Evolutionary conservation across 352 stramenopile species (phyloP), one percentile per base, ranked within the genome.

Genomic region (Aphanomyces invadans): DNA sequence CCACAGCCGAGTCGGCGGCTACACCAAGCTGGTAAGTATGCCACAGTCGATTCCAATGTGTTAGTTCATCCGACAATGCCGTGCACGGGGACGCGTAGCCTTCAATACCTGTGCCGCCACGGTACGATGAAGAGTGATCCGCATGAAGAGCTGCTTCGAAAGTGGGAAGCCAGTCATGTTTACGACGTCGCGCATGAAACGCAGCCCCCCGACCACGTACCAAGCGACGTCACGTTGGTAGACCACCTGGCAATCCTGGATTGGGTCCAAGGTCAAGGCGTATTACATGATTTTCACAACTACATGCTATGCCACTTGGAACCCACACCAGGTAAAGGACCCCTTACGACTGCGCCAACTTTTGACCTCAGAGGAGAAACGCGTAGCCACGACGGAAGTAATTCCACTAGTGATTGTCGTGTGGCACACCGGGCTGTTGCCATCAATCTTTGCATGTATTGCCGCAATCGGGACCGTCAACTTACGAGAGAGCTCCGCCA

Each of bases 141-240:
- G 10, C 11, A 36, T 26, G 55, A 45, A 32, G n/a, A 57, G 11
- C 31, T 42, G 25, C 46, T 87, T 21, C 46, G 77, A 4, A 63
- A 74, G 51, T 82, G 78, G 78, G 78, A 87, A 49, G 26, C 28
- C 15, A 65, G 68, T 25, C 70, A 77, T 29, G 75, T 85, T 23
- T 87, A 80, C 65, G 78, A 87, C 69, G 68, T 80, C 3, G 76
- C 84, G 62, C 68, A 87, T 19, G 78, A 87, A 49, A 56, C 82
- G 15, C 60, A 67, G 15, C 21, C 3, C 32, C 38, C 48, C 19
- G 28, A 28, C 11, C 28, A 15, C 19, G 15, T 39, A 2, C 46
- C 29, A n/a, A 36, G 7, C 21, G 42, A 60, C 21, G 45, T 49
- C 9, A 67, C 60, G 4, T 26, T 63, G 21, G 38, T 67, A 4